These are phyloP conservation scores for Barbarea vulgaris DNA, from an alignment of 345 rosid species.

Conservation along the genomic window DNA sequence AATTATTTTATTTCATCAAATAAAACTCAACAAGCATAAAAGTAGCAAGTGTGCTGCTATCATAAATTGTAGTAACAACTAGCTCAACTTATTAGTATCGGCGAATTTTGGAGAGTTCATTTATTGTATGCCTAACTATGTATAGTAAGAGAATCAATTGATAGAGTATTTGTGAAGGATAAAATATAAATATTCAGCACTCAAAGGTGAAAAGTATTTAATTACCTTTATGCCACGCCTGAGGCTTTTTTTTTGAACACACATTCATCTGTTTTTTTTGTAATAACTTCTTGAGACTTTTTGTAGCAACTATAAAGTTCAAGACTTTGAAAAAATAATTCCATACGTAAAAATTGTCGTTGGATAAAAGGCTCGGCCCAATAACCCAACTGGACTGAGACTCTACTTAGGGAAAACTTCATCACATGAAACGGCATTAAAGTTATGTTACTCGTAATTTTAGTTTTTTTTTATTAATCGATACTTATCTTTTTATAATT, in stretches of 20 bases:
- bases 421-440: not conserved
- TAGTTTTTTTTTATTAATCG: not conserved
- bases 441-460: not conserved
- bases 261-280: not conserved
- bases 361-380: conserved; percentile 10
- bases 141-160: not conserved
- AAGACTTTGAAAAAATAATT: not conserved
- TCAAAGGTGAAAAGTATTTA: not conserved
- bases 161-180: not conserved
- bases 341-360: not conserved
- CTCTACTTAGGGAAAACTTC: not conserved
- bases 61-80: not conserved
- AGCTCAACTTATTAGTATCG: not conserved
- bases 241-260: not conserved
- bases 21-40: not conserved
- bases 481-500: not conserved
- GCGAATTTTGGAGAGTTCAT: not conserved
- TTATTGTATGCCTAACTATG: conserved; percentile 8
- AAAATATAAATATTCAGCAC: not conserved
- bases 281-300: not conserved
- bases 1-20: not conserved
- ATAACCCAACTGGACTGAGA: not conserved
- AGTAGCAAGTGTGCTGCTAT: not conserved
- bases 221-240: not conserved
- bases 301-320: not conserved